Evolutionary conservation across 495 filamentous ascomycete genomes (phyloP), one percentile per base, ranked within the genome.

Genomic region (Podospora fimiseda): DNA sequence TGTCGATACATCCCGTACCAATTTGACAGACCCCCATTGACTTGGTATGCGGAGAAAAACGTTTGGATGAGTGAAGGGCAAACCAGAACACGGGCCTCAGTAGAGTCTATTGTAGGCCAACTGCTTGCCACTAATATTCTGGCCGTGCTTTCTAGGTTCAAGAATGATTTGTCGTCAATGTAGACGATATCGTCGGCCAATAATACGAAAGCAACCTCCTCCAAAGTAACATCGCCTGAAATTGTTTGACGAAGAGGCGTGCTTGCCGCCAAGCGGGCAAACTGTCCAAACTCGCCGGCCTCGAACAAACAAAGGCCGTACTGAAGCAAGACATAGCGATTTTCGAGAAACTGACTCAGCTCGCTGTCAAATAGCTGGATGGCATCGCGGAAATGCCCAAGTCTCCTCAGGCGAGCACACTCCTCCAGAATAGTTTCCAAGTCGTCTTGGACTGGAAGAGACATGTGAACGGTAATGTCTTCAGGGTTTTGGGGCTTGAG

Each of bases 241-340:
- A 33, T 5, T 11, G 27, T 5, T 11, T 5, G 27, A 6, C 27
- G 6, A 11, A 11, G 27, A 33, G 27, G 27, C 27, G 27, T 33
- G n/a, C n/a, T n/a, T n/a, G n/a, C n/a, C 13, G 7, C 21, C 24
- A 50, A 38, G 18, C 18, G 3, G 9, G 23, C 23, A 8, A 50
- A 15, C 13, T 8, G 7, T 14, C 18, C 16, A 16, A 38, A 38
- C 18, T 50, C 23, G 9, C 30, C 30, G 2, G 36, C 36, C 16
- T 50, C 47, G 20, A 39, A 38, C 11, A 50, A 18, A 38, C 47
- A 50, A 5, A 33, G 18, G 2, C 24, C 47, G 27, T 50, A 50
- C 27, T 50, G 47, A n/a, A 50, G 18, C 47, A 50, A 38, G 14
- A 50, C 27, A 38, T 50, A 50, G 8, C 33, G 14, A 13, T 50